These are phyloP conservation scores for Nephelium lappaceum DNA, from an alignment of 345 rosid genomes.

Conservation along the genomic window DNA sequence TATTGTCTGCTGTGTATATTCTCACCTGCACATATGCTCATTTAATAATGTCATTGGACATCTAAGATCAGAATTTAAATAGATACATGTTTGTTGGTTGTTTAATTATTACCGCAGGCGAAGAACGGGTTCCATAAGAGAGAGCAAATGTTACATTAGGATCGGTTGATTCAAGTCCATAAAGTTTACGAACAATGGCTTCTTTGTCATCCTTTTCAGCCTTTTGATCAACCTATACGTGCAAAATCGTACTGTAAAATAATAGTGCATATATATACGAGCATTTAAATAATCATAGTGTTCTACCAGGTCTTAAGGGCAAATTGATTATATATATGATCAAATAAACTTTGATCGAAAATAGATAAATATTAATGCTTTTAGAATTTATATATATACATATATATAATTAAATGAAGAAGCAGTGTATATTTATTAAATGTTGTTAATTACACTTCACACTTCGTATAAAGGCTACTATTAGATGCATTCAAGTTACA, in stretches of 20 bases:
- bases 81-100: not conserved
- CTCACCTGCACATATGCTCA: slow-evolving; percentile 53
- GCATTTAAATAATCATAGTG: no score
- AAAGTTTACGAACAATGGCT: slow-evolving; percentile 57
- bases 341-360: no score
- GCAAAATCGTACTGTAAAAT: not conserved
- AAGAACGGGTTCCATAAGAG: slow-evolving; percentile 85
- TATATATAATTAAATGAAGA: no score
- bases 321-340: no score
- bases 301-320: no score
- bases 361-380: no score
- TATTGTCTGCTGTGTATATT: slow-evolving; percentile 79
- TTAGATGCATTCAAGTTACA: not conserved
- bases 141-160: slow-evolving; percentile 85
- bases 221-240: slow-evolving; percentile 31
- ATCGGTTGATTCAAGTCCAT: slow-evolving; percentile 61
- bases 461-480: no score
- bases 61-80: not conserved
- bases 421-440: no score
- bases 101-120: slow-evolving; percentile 69
- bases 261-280: no score
- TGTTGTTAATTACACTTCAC: no score
- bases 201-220: slow-evolving; percentile 62
- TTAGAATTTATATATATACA: no score
- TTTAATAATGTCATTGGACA: not conserved